Conservation (phyloP, 2,329 filamentous ascomycete species). For the Cladosporium phlei region DNA sequence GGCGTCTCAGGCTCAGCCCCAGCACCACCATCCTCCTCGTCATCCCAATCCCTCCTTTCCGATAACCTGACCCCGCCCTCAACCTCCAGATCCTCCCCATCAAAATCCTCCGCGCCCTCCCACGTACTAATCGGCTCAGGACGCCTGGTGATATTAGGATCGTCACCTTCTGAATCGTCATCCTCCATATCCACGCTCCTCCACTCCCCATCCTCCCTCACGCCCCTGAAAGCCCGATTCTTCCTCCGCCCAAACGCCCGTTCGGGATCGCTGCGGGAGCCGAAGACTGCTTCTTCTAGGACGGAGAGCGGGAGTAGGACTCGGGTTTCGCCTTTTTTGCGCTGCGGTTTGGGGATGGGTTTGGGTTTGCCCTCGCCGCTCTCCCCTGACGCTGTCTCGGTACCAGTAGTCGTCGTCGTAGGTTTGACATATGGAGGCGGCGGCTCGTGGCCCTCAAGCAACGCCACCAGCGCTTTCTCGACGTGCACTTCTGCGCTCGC, state of each 20-base stretch:
- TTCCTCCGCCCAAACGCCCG: slow-evolving; percentile 44
- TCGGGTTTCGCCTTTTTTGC: slow-evolving; percentile 48
- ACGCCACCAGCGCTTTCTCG: slow-evolving; percentile 45
- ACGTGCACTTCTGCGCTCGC: slow-evolving; percentile 45
- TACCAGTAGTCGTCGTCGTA: too few species aligned
- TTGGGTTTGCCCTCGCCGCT: background rate
- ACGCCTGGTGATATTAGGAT: slow-evolving; percentile 11
- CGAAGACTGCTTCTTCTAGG: slow-evolving; percentile 50
- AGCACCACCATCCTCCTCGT: slow-evolving; percentile 24
- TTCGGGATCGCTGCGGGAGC: slow-evolving; percentile 40
- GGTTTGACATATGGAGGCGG: slow-evolving; percentile 15
- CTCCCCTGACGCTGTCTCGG: slow-evolving; percentile 28
- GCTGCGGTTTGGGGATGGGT: background rate
- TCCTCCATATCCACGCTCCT: slow-evolving; percentile 43
- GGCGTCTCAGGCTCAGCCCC: slow-evolving; percentile 49
- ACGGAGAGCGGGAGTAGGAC: slow-evolving; percentile 47
- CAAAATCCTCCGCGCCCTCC: slow-evolving; percentile 8
- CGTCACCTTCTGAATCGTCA: slow-evolving; percentile 27
- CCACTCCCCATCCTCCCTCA: slow-evolving; percentile 38
- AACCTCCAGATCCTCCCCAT: slow-evolving; percentile 3
- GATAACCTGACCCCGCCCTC: slow-evolving; percentile 3
- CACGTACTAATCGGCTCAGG: slow-evolving; percentile 8
- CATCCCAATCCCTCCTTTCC: background rate
- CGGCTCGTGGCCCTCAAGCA: slow-evolving; percentile 34
- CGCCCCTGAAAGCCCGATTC: slow-evolving; percentile 41